These are phyloP conservation scores for Entomortierella parvispora DNA, from an alignment of 192 early-diverging fungal genomes.

Conservation along the genomic window DNA sequence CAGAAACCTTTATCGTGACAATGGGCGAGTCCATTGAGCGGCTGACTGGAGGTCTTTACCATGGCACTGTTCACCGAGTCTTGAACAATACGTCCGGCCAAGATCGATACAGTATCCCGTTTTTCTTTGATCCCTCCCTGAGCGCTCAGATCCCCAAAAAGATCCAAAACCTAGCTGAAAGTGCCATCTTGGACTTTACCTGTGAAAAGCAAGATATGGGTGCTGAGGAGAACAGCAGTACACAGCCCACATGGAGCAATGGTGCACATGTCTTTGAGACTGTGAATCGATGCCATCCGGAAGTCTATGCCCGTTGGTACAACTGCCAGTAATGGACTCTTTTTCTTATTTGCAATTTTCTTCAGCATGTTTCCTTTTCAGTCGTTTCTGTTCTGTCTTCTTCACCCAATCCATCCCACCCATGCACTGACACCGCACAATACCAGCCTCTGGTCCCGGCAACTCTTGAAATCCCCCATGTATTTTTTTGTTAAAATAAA, in stretches of 20 bases:
- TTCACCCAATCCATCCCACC: too few species aligned
- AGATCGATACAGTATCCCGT: slow-evolving; percentile 66
- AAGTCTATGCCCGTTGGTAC: slow-evolving; percentile 48
- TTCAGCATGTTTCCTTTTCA: not conserved
- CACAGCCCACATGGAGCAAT: slow-evolving; percentile 23
- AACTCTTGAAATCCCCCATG: not conserved
- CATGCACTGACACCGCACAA: too few species aligned
- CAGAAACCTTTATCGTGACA: slow-evolving; percentile 70
- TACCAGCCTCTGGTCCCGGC: not conserved
- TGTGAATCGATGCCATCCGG: slow-evolving; percentile 44
- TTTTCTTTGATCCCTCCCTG: slow-evolving; percentile 62
- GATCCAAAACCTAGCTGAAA: slow-evolving; percentile 17
- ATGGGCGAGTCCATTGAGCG: slow-evolving; percentile 72
- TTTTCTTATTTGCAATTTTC: too few species aligned
- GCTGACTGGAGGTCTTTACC: slow-evolving; percentile 57
- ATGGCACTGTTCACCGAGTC: slow-evolving; percentile 69
- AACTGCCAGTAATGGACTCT: slow-evolving; percentile 4
- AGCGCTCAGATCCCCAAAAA: slow-evolving; percentile 49
- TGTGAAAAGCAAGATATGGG: not conserved
- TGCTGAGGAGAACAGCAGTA: not conserved
- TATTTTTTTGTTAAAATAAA: not conserved
- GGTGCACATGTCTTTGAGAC: slow-evolving; percentile 49
- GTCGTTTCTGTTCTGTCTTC: slow-evolving; percentile 1
- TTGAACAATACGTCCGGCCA: slow-evolving; percentile 57
- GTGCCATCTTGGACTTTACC: slow-evolving; percentile 15